Evolutionary conservation across 352 stramenopile species (phyloP).

Genomic region (Phytopythium delawarense): DNA sequence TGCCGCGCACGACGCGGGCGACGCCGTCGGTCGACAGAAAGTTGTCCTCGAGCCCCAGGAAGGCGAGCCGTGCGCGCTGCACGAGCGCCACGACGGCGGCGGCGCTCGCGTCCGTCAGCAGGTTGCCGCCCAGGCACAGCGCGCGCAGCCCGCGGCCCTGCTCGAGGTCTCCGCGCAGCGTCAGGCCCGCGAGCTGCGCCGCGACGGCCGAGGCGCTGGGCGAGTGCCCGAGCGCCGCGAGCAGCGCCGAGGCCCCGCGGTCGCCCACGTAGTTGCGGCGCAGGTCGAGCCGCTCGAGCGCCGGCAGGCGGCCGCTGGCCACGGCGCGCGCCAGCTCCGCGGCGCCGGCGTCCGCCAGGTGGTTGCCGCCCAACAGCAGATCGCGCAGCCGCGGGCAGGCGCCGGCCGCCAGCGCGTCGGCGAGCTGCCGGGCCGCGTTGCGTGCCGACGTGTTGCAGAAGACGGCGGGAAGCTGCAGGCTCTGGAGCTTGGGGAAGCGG

Average conservation of each 20-base stretch:
- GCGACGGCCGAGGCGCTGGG: constrained; percentile 10
- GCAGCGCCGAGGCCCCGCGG: constrained; percentile 16
- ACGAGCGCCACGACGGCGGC: constrained; percentile 39
- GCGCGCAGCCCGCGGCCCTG: constrained; percentile 40
- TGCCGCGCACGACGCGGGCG: constrained; percentile 29
- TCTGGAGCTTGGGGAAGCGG: constrained; percentile 33
- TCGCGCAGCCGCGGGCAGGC: constrained; percentile 49
- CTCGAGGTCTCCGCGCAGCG: constrained; percentile 7
- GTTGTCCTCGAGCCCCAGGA: constrained; percentile 80
- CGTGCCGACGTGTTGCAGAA: constrained; percentile 62
- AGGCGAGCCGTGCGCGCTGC: constrained; percentile 40
- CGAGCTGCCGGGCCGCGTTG: constrained; percentile 43
- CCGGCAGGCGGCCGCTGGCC: constrained; percentile 21
- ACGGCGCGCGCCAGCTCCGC: constrained; percentile 43
- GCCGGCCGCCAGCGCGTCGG: constrained; percentile 32
- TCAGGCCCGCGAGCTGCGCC: constrained; percentile 32
- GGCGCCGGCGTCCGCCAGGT: constrained; percentile 51
- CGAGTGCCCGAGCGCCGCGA: background rate
- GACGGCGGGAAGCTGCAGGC: constrained; percentile 64
- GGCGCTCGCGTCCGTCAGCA: constrained; percentile 79
- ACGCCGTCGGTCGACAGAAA: constrained; percentile 65
- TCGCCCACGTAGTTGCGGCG: constrained; percentile 74
- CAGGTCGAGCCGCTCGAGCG: constrained; percentile 52
- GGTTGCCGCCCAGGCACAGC: constrained; percentile 75
- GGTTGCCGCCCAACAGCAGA: constrained; percentile 62